A percentile compares a stretch with the other conserved stretches of the same genome.
These are phyloP conservation scores for Sporothrix brunneoviolacea DNA, from an alignment of 2,329 filamentous ascomycete species.

Conservation along the genomic window DNA sequence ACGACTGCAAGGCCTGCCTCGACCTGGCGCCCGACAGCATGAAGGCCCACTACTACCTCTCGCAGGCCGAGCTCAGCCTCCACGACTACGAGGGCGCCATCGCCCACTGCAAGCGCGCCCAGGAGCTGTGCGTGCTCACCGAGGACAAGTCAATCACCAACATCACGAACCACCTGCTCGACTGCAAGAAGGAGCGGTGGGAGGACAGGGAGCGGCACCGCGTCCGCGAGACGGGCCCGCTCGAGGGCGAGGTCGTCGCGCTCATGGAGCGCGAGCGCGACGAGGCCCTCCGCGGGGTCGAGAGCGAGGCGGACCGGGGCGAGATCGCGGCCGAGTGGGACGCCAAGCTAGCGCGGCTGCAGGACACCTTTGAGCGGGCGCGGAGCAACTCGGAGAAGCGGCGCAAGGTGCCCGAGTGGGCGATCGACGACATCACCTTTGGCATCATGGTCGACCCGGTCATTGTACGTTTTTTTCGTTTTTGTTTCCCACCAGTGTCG, in stretches of 20 bases:
- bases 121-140: slow-evolving; percentile 55
- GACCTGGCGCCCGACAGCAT: slow-evolving; percentile 58
- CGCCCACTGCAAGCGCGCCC: slow-evolving; percentile 62
- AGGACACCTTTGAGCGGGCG: slow-evolving; percentile 46
- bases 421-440: slow-evolving; percentile 70
- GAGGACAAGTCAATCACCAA: slow-evolving; percentile 62
- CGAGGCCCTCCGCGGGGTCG: slow-evolving; percentile 30
- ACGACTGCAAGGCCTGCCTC: slow-evolving; percentile 71
- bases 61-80: slow-evolving; percentile 74
- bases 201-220: slow-evolving; percentile 62
- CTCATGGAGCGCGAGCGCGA: slow-evolving; percentile 43
- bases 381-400: slow-evolving; percentile 37
- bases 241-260: slow-evolving; percentile 54
- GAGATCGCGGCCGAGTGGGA: slow-evolving; percentile 43
- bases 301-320: slow-evolving; percentile 41
- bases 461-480: slow-evolving; percentile 33
- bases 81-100: slow-evolving; percentile 68
- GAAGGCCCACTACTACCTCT: slow-evolving; percentile 79
- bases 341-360: slow-evolving; percentile 38
- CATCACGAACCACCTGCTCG: slow-evolving; percentile 67
- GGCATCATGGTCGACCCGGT: slow-evolving; percentile 67
- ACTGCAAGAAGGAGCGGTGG: slow-evolving; percentile 82
- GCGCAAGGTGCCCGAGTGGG: slow-evolving; percentile 65
- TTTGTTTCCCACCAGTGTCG: no score
- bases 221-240: slow-evolving; percentile 44